phyloP scores from a whole-genome alignment of 2,329 filamentous ascomycete genomes.

The Sarocladium kiliense region DNA sequence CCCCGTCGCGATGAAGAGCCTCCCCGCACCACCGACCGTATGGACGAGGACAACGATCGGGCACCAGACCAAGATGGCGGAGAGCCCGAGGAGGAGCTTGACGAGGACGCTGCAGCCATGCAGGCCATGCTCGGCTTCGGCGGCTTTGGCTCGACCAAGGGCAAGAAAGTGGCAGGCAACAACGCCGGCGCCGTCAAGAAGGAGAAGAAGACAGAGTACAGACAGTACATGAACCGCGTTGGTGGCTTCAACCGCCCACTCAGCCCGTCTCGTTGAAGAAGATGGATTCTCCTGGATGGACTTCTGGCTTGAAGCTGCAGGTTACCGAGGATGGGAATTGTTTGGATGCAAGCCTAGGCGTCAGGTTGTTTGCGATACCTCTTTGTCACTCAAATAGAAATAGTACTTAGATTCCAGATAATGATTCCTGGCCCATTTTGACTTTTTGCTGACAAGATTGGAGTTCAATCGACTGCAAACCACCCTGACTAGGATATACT shows the following conservation, averaged over 20 bases:
- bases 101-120: conserved; percentile 70
- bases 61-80: conserved; percentile 21
- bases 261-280: conserved; percentile 44
- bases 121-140: conserved; percentile 86
- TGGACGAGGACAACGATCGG: conserved; percentile 23
- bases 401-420: neutral
- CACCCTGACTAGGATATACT: too few relatives aligned
- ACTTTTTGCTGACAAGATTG: too few relatives aligned
- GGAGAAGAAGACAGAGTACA: conserved; percentile 90
- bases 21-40: conserved; percentile 9
- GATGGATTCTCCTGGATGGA: neutral
- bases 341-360: neutral
- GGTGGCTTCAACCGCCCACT: conserved; percentile 79
- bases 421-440: neutral
- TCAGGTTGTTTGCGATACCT: neutral
- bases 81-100: conserved; percentile 38
- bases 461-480: neutral
- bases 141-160: conserved; percentile 80
- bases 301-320: neutral
- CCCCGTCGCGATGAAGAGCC: conserved; percentile 12
- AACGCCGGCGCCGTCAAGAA: conserved; percentile 76
- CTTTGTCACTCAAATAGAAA: neutral
- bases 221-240: conserved; percentile 91
- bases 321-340: neutral
- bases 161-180: conserved; percentile 84